Evolutionary conservation across 192 early-diverging fungal genomes (phyloP), one percentile per base, ranked within the genome.

Genomic region (Globomyces pollinis-pini): DNA sequence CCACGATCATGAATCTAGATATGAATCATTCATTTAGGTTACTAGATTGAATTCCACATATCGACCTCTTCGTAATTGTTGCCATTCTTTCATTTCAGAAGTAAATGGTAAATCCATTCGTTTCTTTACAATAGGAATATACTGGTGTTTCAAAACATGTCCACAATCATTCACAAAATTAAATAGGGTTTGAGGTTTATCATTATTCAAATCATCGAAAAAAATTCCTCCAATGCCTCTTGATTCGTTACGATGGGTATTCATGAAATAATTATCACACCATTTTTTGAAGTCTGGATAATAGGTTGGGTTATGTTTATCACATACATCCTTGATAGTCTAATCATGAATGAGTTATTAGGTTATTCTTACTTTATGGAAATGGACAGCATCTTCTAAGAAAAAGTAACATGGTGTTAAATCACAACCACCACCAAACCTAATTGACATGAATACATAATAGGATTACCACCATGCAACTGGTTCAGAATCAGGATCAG

Each of bases 11-110:
- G 85, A 15, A 80, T 60, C 71, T 73, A 43, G n/a, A n/a, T n/a
- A n/a, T n/a, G n/a, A n/a, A n/a, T n/a, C 16, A 3, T 30, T 31
- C n/a, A 38, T n/a, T 26, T 0, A 32, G 11, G 21, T 32, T 28
- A 96, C 88, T 63, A 99, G 72, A 66, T 99, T 99, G 69, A 99
- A 99, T 65, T 99, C 96, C 23, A 91, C 94, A 72, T 99, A 99
- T 29, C 91, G 80, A 8, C 96, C 96, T 35, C 96, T 83, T 44
- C 96, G 84, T 31, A 99, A 59, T 62, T 94, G 88, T 73, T 99
- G 96, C 96, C 96, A 99, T 34, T 76, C 50, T 70, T 88, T 95
- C 68, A 89, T 76, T 8, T 83, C 79, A 16, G 74, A 63, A 13
- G 87, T 84, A 62, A 82, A 96, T 29, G 81, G 81, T 78, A 83